Conservation (phyloP, 306 rosid species). For the Morella rubra region DNA sequence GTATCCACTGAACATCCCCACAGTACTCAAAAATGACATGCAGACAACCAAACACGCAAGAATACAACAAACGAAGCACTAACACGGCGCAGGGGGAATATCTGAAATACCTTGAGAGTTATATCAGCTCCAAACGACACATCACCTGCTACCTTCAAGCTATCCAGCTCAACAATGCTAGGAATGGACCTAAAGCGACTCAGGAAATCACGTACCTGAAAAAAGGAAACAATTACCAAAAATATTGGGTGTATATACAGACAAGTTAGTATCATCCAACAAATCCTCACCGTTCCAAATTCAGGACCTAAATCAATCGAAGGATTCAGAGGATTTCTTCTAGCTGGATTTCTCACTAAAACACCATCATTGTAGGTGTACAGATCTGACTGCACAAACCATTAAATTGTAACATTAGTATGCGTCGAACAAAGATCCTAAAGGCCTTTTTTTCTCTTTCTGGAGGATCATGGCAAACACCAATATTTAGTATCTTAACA, state of each 20-base stretch:
- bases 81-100: constrained; percentile 9
- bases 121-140: constrained; percentile 74
- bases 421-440: constrained; percentile 4
- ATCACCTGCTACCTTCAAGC: constrained; percentile 70
- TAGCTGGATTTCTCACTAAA: constrained; percentile 58
- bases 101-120: constrained; percentile 57
- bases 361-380: constrained; percentile 49
- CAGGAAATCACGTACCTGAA: constrained; percentile 57
- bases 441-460: neutral
- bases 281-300: constrained; percentile 60
- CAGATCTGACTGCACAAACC: constrained; percentile 65
- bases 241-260: neutral
- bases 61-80: constrained; percentile 3
- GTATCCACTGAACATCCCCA: neutral
- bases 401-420: constrained; percentile 16
- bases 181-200: constrained; percentile 72
- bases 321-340: constrained; percentile 62
- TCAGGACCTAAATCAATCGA: constrained; percentile 66
- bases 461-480: neutral
- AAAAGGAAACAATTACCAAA: constrained; percentile 26
- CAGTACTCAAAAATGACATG: neutral
- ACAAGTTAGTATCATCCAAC: constrained; percentile 5
- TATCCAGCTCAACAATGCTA: constrained; percentile 56
- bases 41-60: constrained; percentile 10
- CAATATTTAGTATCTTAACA: constrained; percentile 9